A percentile compares a stretch with the other conserved stretches of the same genome.
Evolutionary conservation across 192 early-diverging fungal species (phyloP).

Genomic region (Backusella mclennaniae): DNA sequence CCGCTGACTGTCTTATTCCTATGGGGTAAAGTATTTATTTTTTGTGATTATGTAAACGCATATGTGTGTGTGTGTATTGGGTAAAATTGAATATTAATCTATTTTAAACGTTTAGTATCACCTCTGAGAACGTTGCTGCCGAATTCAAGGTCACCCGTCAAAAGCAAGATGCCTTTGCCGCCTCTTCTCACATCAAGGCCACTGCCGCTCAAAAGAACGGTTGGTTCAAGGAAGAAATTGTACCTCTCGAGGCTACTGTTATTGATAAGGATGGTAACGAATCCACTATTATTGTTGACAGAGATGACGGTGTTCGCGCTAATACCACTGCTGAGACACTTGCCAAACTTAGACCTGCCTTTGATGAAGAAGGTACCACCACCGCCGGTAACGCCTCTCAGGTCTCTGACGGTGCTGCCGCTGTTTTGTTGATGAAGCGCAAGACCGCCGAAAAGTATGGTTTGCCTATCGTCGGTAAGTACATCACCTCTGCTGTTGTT

Average conservation of each 20-base stretch:
- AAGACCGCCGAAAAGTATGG: constrained; percentile 84
- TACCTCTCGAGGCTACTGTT: constrained; percentile 74
- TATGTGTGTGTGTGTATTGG: background rate
- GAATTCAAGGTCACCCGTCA: constrained; percentile 82
- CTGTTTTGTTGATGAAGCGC: constrained; percentile 93
- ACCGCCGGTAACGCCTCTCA: constrained; percentile 97
- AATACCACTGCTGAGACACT: constrained; percentile 77
- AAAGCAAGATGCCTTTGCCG: constrained; percentile 90
- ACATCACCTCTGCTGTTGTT: constrained; percentile 80
- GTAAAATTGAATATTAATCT: background rate
- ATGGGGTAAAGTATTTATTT: constrained; percentile 67
- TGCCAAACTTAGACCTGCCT: constrained; percentile 84
- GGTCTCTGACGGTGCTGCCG: constrained; percentile 97
- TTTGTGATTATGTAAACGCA: background rate
- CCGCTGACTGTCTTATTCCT: constrained; percentile 82
- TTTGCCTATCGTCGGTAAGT: constrained; percentile 84
- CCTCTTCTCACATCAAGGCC: constrained; percentile 82
- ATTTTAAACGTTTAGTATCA: constrained; percentile 54
- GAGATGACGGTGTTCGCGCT: constrained; percentile 93
- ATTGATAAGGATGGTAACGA: constrained; percentile 81
- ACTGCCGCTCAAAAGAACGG: constrained; percentile 87
- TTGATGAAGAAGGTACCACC: constrained; percentile 79
- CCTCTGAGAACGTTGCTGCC: constrained; percentile 95
- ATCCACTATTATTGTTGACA: constrained; percentile 65
- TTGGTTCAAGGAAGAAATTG: constrained; percentile 89